A percentile compares a stretch with the other conserved stretches of the same genome.
Conservation (phyloP, 805 yeast species). For the Saturnispora zaruensis region DNA sequence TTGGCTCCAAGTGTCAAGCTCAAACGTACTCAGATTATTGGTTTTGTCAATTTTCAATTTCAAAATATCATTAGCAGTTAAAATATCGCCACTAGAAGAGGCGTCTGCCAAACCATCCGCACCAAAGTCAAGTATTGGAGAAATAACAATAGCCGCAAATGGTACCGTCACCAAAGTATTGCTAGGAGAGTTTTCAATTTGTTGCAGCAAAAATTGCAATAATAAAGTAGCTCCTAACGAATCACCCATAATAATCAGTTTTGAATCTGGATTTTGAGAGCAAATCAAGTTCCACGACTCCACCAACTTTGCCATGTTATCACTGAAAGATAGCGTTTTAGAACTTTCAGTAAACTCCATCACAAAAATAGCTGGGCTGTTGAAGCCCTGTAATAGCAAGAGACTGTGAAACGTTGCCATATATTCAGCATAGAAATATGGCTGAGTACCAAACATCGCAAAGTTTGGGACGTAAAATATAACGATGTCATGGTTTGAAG, state of each 20-base stretch:
- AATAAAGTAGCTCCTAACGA: constrained; percentile 41
- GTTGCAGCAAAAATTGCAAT: constrained; percentile 29
- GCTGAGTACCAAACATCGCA: constrained; percentile 27
- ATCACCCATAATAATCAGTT: constrained; percentile 35
- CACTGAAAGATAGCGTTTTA: constrained; percentile 10
- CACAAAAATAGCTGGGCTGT: constrained; percentile 38
- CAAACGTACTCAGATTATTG: constrained; percentile 17
- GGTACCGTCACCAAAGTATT: constrained; percentile 9
- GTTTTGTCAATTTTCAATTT: constrained; percentile 11
- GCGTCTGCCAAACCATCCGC: no score
- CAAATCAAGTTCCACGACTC: constrained; percentile 1
- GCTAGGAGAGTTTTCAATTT: background rate
- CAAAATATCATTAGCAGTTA: constrained; percentile 16
- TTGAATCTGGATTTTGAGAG: constrained; percentile 21
- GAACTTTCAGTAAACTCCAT: constrained; percentile 23
- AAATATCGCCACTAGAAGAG: background rate
- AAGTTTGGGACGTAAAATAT: constrained; percentile 40
- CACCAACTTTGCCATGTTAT: background rate
- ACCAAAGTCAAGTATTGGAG: constrained; percentile 23
- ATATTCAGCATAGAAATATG: constrained; percentile 39
- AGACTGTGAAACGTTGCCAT: constrained; percentile 33
- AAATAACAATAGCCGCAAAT: constrained; percentile 21
- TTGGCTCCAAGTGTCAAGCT: constrained; percentile 31
- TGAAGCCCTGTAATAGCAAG: constrained; percentile 40
- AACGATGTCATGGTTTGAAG: constrained; percentile 31